A percentile compares a stretch with the other conserved stretches of the same genome.
Evolutionary conservation across 2,329 filamentous ascomycete genomes (phyloP).

Genomic region (Cytospora piceae): DNA sequence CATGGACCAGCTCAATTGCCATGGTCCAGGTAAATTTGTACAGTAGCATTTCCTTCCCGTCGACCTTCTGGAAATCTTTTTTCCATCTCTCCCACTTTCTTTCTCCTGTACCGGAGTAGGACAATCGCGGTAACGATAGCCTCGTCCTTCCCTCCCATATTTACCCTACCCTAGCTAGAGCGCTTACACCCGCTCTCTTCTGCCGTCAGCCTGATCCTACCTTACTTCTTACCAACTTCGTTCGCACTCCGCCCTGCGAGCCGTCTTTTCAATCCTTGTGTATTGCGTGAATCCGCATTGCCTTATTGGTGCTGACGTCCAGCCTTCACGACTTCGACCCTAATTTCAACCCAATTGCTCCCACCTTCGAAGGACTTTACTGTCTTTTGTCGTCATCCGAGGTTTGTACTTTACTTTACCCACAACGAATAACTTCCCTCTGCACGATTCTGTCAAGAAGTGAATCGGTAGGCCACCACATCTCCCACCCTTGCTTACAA

Average conservation of each 20-base stretch:
- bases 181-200: background rate
- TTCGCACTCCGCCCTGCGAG: background rate
- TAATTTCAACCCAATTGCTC: background rate
- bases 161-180: background rate
- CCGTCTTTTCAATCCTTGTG: background rate
- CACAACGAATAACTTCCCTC: background rate
- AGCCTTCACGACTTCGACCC: background rate
- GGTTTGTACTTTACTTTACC: background rate
- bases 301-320: background rate
- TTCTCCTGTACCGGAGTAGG: constrained; percentile 3
- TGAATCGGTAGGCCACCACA: background rate
- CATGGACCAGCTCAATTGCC: background rate
- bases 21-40: background rate
- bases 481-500: background rate
- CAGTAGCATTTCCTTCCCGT: background rate
- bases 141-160: background rate
- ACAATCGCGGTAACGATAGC: constrained; percentile 3
- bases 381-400: background rate
- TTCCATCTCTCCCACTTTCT: background rate
- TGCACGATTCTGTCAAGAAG: background rate
- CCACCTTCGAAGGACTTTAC: background rate
- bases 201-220: background rate
- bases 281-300: background rate
- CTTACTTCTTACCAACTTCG: background rate
- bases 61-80: constrained; percentile 5